Percentiles rank a stretch among this genome's conserved stretches.
These are phyloP conservation scores for Helenozyma baotianmanensis DNA, from an alignment of 805 yeast species.

Conservation along the genomic window DNA sequence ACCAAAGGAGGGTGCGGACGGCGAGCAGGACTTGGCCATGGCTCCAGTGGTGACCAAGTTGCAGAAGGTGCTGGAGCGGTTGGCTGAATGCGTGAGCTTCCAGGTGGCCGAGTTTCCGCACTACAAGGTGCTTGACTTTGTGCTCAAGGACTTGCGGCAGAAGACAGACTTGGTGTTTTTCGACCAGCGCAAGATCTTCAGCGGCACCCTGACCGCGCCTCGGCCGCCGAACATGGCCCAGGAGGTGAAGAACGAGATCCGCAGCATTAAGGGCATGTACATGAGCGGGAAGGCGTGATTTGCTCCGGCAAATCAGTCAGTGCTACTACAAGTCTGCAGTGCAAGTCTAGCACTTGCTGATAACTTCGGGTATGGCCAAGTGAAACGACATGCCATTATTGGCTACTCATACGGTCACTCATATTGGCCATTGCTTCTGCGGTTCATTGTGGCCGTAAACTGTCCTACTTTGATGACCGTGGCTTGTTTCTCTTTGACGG, in stretches of 20 bases:
- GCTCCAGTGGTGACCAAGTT: constrained; percentile 21
- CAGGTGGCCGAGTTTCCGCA: constrained; percentile 28
- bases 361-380: no score
- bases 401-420: no score
- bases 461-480: no score
- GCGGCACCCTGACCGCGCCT: constrained; percentile 6
- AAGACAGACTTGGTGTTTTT: constrained; percentile 33
- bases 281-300: constrained; percentile 37
- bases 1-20: constrained; percentile 12
- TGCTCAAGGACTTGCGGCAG: constrained; percentile 32
- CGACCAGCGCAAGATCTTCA: constrained; percentile 27
- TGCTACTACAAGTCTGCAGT: no score
- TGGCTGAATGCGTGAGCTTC: constrained; percentile 25
- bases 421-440: no score
- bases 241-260: constrained; percentile 34
- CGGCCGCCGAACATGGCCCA: constrained; percentile 21
- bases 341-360: no score
- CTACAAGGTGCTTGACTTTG: constrained; percentile 23
- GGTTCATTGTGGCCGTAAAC: no score
- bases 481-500: no score
- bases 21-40: constrained; percentile 25
- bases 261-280: constrained; percentile 39
- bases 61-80: constrained; percentile 15
- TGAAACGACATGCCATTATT: no score
- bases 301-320: no score